These are phyloP conservation scores for Globisporangium rhizosaccharum DNA, from an alignment of 352 stramenopile species.

Conservation along the genomic window DNA sequence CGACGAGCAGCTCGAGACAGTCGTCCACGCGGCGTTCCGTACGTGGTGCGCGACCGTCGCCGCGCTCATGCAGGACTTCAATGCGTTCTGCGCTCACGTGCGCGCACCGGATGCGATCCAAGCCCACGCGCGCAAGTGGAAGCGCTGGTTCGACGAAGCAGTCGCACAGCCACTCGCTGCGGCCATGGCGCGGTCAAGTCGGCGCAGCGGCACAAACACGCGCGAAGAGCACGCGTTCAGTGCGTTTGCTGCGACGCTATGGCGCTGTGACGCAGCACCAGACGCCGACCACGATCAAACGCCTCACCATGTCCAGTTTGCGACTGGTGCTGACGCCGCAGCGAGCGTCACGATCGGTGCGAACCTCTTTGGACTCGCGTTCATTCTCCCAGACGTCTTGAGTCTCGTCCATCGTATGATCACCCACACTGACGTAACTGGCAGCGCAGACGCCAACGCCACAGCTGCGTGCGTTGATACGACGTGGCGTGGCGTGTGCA, in stretches of 20 bases:
- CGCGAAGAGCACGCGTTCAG: constrained; percentile 28
- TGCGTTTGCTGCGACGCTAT: constrained; percentile 19
- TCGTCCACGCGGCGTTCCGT: constrained; percentile 41
- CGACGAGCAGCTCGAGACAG: constrained; percentile 39
- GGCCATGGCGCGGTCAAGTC: constrained; percentile 9
- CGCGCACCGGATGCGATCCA: constrained; percentile 22
- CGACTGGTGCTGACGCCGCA: constrained; percentile 2
- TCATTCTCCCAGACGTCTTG: constrained; percentile 44
- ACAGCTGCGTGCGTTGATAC: constrained; percentile 11
- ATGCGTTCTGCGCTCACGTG: constrained; percentile 21
- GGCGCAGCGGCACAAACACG: not conserved
- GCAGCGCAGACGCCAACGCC: constrained; percentile 1
- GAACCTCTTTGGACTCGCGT: constrained; percentile 38
- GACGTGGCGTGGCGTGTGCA: constrained; percentile 42
- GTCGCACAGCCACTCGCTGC: constrained; percentile 26
- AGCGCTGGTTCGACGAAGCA: constrained; percentile 49
- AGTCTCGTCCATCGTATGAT: constrained; percentile 30
- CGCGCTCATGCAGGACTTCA: constrained; percentile 48
- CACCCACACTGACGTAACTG: constrained; percentile 13
- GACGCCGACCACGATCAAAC: not conserved
- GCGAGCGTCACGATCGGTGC: constrained; percentile 12
- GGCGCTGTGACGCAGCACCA: constrained; percentile 1
- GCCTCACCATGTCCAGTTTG: too few species aligned
- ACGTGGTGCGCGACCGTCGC: constrained; percentile 42
- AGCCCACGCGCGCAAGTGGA: constrained; percentile 41